Percentiles rank a stretch among this genome's conserved stretches.
These are phyloP conservation scores for Colletotrichum musae DNA, from an alignment of 2,329 filamentous ascomycete genomes.

Conservation along the genomic window DNA sequence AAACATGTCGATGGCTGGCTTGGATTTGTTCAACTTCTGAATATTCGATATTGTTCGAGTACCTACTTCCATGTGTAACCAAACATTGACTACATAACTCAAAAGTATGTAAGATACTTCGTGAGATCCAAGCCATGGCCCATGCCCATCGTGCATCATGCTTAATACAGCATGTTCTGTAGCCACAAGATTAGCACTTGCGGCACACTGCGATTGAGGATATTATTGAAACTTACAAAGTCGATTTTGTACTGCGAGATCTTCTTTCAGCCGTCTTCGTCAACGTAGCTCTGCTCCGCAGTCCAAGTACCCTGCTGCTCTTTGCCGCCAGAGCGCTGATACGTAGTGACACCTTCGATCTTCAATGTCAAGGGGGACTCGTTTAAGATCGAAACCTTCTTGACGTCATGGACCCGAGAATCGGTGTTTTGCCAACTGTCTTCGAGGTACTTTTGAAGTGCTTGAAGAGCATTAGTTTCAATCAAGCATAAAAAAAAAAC, in stretches of 20 bases:
- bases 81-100: no score
- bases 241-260: constrained; percentile 12
- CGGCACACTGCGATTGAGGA: no score
- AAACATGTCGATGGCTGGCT: neutral
- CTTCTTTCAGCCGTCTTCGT: constrained; percentile 9
- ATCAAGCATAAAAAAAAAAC: neutral
- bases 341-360: constrained; percentile 4
- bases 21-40: neutral
- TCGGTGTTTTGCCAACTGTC: constrained; percentile 16
- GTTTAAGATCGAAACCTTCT: neutral
- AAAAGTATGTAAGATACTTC: no score
- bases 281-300: constrained; percentile 7
- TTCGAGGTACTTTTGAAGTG: constrained; percentile 12
- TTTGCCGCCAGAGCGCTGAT: constrained; percentile 5
- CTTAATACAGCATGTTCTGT: constrained; percentile 1
- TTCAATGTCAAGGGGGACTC: neutral
- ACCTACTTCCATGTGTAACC: no score
- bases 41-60: neutral
- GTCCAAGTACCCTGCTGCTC: constrained; percentile 9
- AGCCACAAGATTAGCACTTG: no score
- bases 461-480: neutral
- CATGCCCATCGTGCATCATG: neutral
- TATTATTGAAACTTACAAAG: neutral
- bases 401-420: constrained; percentile 12
- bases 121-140: no score